These are phyloP conservation scores for Komagataella pastoris DNA, from an alignment of 805 yeast genomes.

Conservation along the genomic window DNA sequence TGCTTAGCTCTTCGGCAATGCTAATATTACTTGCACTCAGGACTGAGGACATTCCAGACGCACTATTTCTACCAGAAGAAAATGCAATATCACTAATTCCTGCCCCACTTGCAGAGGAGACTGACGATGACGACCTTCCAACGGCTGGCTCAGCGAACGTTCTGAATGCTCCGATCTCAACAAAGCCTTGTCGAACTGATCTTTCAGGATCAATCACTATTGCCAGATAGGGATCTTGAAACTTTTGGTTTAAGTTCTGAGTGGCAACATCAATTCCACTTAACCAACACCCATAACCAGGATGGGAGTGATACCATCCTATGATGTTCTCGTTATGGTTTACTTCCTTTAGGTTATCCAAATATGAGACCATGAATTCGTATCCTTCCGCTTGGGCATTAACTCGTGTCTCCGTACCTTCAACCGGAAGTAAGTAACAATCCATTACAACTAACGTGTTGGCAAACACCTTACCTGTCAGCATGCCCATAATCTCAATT, in stretches of 20 bases:
- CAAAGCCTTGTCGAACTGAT: constrained; percentile 44
- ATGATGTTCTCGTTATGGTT: constrained; percentile 55
- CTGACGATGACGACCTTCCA: not conserved
- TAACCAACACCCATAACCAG: constrained; percentile 95
- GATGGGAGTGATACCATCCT: constrained; percentile 97
- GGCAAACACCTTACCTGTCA: constrained; percentile 60
- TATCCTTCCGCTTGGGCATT: constrained; percentile 91
- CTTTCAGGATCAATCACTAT: constrained; percentile 77
- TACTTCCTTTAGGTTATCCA: constrained; percentile 25
- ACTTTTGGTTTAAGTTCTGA: constrained; percentile 71
- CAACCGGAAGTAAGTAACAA: constrained; percentile 80
- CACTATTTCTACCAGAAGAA: not conserved
- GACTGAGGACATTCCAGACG: not conserved
- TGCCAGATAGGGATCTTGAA: constrained; percentile 87
- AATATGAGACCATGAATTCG: constrained; percentile 85
- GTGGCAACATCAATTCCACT: constrained; percentile 90
- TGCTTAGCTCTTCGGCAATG: constrained; percentile 2
- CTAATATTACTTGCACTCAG: not conserved
- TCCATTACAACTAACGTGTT: constrained; percentile 59
- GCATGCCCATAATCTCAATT: constrained; percentile 92
- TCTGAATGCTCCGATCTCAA: constrained; percentile 84
- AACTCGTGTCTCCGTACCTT: constrained; percentile 92
- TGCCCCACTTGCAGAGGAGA: not conserved
- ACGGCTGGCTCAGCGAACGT: constrained; percentile 27
- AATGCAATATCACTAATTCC: not conserved